A percentile compares a stretch with the other conserved stretches of the same genome.
Conservation (phyloP, 2,329 filamentous ascomycete genomes). For the Neonectria magnoliae region DNA sequence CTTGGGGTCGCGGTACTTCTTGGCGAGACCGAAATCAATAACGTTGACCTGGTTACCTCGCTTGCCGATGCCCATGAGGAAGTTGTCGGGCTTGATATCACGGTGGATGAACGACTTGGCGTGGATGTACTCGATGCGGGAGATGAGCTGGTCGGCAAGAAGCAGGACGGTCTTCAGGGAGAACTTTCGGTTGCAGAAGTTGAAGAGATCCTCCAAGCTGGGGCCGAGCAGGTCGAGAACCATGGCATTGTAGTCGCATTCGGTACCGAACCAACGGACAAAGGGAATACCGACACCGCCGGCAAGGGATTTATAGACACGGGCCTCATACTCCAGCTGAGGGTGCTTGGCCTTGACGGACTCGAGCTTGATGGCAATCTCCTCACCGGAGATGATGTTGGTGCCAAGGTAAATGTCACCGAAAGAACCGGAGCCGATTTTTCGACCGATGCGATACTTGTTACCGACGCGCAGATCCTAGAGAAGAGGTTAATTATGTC, state of each 20-base stretch:
- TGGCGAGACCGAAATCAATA: slow-evolving; percentile 98
- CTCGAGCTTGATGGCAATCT: slow-evolving; percentile 99
- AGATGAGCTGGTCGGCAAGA: slow-evolving; percentile 97
- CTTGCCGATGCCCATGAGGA: slow-evolving; percentile 99
- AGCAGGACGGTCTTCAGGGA: slow-evolving; percentile 98
- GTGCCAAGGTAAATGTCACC: slow-evolving; percentile 99
- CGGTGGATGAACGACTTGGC: slow-evolving; percentile 99
- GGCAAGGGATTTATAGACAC: slow-evolving; percentile 89
- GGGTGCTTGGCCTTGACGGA: slow-evolving; percentile 99
- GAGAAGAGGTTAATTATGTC: slow-evolving; percentile 30
- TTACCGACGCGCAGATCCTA: slow-evolving; percentile 99
- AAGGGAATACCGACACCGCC: slow-evolving; percentile 98
- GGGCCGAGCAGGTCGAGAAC: slow-evolving; percentile 96
- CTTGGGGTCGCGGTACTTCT: slow-evolving; percentile 99
- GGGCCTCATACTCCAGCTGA: slow-evolving; percentile 97
- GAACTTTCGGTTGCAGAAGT: slow-evolving; percentile 99
- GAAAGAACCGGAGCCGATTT: slow-evolving; percentile 97
- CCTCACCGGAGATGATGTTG: slow-evolving; percentile 99
- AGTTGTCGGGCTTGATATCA: slow-evolving; percentile 99
- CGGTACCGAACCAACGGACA: slow-evolving; percentile 98
- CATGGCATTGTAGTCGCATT: slow-evolving; percentile 99
- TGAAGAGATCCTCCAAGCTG: slow-evolving; percentile 97
- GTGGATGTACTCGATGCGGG: slow-evolving; percentile 99
- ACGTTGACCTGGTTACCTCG: slow-evolving; percentile 99
- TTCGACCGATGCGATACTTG: slow-evolving; percentile 99